phyloP scores from a whole-genome alignment of 306 rosid genomes.

The Dicorynia guianensis region DNA sequence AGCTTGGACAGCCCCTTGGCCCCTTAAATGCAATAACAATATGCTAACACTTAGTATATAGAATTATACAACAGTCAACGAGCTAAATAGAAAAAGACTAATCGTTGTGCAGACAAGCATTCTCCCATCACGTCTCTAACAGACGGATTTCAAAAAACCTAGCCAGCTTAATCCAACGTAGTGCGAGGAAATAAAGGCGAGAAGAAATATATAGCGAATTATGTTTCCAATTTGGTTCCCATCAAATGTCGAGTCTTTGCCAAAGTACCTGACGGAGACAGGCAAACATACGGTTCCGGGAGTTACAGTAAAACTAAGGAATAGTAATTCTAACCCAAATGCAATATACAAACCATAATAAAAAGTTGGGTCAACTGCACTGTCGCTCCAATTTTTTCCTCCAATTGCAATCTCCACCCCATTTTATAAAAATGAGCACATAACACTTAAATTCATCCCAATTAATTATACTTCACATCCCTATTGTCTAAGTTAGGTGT shows the following conservation, averaged over 20 bases:
- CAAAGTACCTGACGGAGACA: slow-evolving; percentile 31
- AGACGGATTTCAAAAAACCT: neutral
- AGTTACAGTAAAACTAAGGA: slow-evolving; percentile 40
- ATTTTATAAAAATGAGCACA: too few relatives aligned
- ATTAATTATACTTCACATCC: too few relatives aligned
- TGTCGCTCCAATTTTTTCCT: too few relatives aligned
- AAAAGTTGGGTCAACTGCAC: too few relatives aligned
- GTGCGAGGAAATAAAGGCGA: slow-evolving; percentile 5
- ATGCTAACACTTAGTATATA: neutral
- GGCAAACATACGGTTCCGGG: slow-evolving; percentile 35
- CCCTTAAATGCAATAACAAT: too few relatives aligned
- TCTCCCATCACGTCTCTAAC: too few relatives aligned
- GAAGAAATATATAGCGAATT: slow-evolving; percentile 29
- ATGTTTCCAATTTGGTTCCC: slow-evolving; percentile 45
- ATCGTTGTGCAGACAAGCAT: too few relatives aligned
- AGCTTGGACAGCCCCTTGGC: too few relatives aligned
- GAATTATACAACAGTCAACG: neutral
- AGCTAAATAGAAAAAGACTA: neutral
- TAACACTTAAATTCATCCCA: too few relatives aligned
- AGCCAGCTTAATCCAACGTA: slow-evolving; percentile 35
- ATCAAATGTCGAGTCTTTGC: slow-evolving; percentile 36
- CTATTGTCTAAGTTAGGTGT: too few relatives aligned
- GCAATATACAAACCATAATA: slow-evolving; percentile 54
- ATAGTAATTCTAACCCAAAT: slow-evolving; percentile 47
- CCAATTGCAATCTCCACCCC: too few relatives aligned